Evolutionary conservation across 2,329 filamentous ascomycete genomes (phyloP), one percentile per base, ranked within the genome.

Genomic region (Ophiostoma sp.): DNA sequence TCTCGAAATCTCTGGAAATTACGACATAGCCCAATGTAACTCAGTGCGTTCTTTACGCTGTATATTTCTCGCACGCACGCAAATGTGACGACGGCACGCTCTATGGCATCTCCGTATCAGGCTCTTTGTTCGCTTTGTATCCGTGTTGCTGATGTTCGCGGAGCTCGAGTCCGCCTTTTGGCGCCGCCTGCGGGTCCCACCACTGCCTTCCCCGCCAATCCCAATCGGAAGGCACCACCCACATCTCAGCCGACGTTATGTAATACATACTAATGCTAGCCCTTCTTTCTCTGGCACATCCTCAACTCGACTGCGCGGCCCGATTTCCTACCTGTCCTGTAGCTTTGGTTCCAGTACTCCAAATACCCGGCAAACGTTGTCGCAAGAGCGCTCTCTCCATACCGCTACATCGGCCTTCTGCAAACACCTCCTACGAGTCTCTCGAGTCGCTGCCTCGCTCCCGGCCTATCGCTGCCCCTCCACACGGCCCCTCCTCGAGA

Each of bases 151-250:
- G n/a, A 12, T 3, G 14, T 27, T 42, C 36, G 38, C 58, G 58
- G 40, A 42, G 41, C 62, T 64, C 62, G 40, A 64, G 62, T 42
- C n/a, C 62, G 62, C 62, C n/a, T 45, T 64, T 64, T 45, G 40
- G 40, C 62, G 62, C 40, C 41, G 62, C 12, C 41, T 44, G 41
- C 18, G 63, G 42, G 63, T 47, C 41, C 63, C 62, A 64, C 62
- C 45, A 9, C n/a, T 55, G 14, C 45, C 52, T 69, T 62, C 66
- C 68, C 68, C 68, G 64, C 66, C 68, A 68, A 69, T 64, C 68
- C 68, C 68, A 64, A 66, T 55, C 38, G 62, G 66, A 62, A 38
- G 68, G 49, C 49, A 55, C 49, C 49, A 55, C 49, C 49, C 49
- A 55, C 45, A 63, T 58, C 45, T 52, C 65, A 58, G 40, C 45